Conservation (phyloP, 179 eudicot genomes). For the Beta corolliflora region DNA sequence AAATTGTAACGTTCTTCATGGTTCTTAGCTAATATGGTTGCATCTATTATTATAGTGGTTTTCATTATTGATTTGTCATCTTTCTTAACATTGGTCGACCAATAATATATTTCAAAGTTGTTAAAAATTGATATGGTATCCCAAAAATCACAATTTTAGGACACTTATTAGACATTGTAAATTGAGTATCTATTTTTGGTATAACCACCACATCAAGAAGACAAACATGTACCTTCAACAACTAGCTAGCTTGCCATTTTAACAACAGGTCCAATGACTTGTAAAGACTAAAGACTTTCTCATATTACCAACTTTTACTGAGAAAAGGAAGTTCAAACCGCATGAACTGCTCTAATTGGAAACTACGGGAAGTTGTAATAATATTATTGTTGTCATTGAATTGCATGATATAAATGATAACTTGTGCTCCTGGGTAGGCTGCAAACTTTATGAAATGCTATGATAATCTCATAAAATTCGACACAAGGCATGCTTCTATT, state of each 20-base stretch:
- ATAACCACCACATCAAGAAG: neutral
- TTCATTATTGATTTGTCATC: too few species aligned
- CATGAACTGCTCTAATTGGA: constrained; percentile 2
- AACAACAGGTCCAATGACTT: neutral
- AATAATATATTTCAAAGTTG: too few species aligned
- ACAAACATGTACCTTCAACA: constrained; percentile 7
- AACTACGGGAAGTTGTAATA: neutral
- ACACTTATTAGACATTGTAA: neutral
- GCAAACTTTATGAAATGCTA: constrained; percentile 25
- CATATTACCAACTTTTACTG: neutral
- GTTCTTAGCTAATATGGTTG: too few species aligned
- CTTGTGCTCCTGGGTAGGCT: constrained; percentile 18
- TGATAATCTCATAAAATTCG: constrained; percentile 21
- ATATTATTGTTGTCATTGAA: constrained; percentile 2
- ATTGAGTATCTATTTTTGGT: neutral
- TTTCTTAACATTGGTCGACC: too few species aligned
- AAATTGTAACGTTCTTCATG: too few species aligned
- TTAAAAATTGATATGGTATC: too few species aligned
- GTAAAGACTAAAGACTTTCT: neutral
- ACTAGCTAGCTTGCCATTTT: neutral
- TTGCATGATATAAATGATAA: constrained; percentile 25
- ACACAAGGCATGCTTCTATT: constrained; percentile 18
- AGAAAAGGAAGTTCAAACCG: neutral
- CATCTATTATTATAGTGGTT: too few species aligned
- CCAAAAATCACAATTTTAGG: too few species aligned